Evolutionary conservation across 371 early-diverging fungal genomes (phyloP).

Genomic region (Mortierella sp.): DNA sequence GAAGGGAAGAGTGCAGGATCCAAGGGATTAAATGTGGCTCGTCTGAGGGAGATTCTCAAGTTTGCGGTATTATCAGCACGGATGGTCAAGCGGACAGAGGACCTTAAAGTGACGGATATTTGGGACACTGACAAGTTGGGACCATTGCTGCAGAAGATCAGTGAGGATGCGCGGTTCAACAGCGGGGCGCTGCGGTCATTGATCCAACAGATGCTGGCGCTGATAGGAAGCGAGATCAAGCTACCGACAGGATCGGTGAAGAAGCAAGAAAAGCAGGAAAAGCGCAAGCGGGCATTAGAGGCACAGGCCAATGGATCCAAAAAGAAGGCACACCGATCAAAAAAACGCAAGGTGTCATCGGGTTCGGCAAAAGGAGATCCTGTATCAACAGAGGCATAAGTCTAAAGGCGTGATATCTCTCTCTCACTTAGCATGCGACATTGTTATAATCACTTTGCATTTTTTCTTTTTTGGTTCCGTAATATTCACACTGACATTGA

Average conservation of each 20-base stretch:
- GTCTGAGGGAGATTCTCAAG: constrained; percentile 59
- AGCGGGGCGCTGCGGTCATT: constrained; percentile 51
- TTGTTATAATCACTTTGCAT: neutral
- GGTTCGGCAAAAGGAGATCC: neutral
- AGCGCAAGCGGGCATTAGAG: constrained; percentile 47
- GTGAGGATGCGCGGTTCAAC: constrained; percentile 45
- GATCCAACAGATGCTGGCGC: constrained; percentile 43
- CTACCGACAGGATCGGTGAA: constrained; percentile 36
- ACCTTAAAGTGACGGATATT: constrained; percentile 34
- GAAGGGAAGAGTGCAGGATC: constrained; percentile 51
- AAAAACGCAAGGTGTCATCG: constrained; percentile 40
- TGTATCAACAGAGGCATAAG: neutral
- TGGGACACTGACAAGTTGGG: constrained; percentile 51
- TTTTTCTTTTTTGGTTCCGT: too few species aligned
- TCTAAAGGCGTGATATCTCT: neutral
- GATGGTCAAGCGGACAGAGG: constrained; percentile 50
- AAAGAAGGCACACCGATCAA: constrained; percentile 54
- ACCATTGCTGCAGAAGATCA: constrained; percentile 41
- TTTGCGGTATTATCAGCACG: constrained; percentile 49
- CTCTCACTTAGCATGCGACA: neutral
- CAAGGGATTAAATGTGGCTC: constrained; percentile 53
- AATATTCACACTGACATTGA: too few species aligned
- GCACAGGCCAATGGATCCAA: constrained; percentile 32
- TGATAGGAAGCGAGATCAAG: constrained; percentile 55
- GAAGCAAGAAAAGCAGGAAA: constrained; percentile 53